phyloP scores from a whole-genome alignment of 140 eudicot species.

The Flaveria floridana region DNA sequence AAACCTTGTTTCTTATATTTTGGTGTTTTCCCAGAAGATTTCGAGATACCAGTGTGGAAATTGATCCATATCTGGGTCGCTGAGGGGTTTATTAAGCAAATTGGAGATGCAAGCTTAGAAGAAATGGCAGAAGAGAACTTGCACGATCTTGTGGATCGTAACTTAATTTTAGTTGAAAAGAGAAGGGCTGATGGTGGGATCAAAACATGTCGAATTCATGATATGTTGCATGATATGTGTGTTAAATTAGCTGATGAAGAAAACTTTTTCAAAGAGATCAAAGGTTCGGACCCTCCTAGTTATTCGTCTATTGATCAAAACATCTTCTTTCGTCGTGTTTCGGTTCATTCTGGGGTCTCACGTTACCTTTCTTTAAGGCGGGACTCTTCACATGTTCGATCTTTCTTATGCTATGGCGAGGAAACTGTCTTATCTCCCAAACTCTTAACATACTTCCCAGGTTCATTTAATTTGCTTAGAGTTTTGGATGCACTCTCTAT shows the following conservation, averaged over 20 bases:
- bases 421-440: constrained; percentile 18
- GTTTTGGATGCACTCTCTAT: constrained; percentile 37
- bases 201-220: constrained; percentile 40
- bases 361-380: constrained; percentile 31
- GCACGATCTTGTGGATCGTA: constrained; percentile 36
- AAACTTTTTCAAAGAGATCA: constrained; percentile 33
- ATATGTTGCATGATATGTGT: constrained; percentile 41
- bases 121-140: constrained; percentile 40
- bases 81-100: constrained; percentile 36
- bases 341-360: constrained; percentile 34
- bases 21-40: constrained; percentile 32
- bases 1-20: constrained; percentile 36
- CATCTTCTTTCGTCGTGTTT: constrained; percentile 41
- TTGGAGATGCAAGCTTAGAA: constrained; percentile 21
- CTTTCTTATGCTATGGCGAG: constrained; percentile 40
- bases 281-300: constrained; percentile 13
- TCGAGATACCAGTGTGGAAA: constrained; percentile 28
- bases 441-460: constrained; percentile 14
- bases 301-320: constrained; percentile 8
- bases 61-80: constrained; percentile 33
- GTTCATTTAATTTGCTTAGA: constrained; percentile 35
- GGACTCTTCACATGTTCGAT: constrained; percentile 39
- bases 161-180: constrained; percentile 27
- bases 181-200: constrained; percentile 33
- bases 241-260: constrained; percentile 35